Evolutionary conservation across 352 stramenopile species (phyloP).

Genomic region (Paralagenidium karlingii): DNA sequence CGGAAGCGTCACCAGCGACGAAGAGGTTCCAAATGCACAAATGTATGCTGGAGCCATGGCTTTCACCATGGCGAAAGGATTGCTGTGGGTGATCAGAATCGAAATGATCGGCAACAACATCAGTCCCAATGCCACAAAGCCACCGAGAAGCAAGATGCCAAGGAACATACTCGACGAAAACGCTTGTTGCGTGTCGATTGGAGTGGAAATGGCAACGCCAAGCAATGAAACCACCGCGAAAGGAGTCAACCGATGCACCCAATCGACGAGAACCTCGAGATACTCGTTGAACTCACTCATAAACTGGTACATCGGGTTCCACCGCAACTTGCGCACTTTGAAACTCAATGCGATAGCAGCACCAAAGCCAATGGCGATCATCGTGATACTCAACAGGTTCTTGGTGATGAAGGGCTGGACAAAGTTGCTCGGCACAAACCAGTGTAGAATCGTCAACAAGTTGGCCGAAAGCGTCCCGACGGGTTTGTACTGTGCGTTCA

Average conservation of each 20-base stretch:
- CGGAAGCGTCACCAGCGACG: constrained; percentile 55
- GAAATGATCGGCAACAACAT: constrained; percentile 50
- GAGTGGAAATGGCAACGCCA: no score
- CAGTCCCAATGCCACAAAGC: constrained; percentile 23
- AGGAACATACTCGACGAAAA: constrained; percentile 25
- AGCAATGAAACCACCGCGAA: constrained; percentile 59
- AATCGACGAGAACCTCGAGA: constrained; percentile 59
- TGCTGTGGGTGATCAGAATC: constrained; percentile 33
- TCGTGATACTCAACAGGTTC: constrained; percentile 51
- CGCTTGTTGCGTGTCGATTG: constrained; percentile 41
- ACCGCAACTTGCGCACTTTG: constrained; percentile 41
- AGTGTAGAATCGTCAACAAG: constrained; percentile 39
- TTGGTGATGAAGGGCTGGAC: constrained; percentile 53
- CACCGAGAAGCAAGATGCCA: constrained; percentile 30
- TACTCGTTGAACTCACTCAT: constrained; percentile 67
- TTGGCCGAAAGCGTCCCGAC: constrained; percentile 46
- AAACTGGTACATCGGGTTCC: constrained; percentile 71
- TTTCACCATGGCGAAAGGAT: constrained; percentile 59
- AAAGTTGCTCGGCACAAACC: constrained; percentile 61
- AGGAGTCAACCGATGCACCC: constrained; percentile 59
- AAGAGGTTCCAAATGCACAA: constrained; percentile 56
- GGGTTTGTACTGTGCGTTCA: constrained; percentile 13
- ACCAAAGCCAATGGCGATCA: constrained; percentile 51
- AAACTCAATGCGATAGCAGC: constrained; percentile 54
- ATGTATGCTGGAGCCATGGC: constrained; percentile 60